Base-by-base conservation (phyloP, 2,329 filamentous ascomycete genomes). In the Microsporum ferrugineum region DNA sequence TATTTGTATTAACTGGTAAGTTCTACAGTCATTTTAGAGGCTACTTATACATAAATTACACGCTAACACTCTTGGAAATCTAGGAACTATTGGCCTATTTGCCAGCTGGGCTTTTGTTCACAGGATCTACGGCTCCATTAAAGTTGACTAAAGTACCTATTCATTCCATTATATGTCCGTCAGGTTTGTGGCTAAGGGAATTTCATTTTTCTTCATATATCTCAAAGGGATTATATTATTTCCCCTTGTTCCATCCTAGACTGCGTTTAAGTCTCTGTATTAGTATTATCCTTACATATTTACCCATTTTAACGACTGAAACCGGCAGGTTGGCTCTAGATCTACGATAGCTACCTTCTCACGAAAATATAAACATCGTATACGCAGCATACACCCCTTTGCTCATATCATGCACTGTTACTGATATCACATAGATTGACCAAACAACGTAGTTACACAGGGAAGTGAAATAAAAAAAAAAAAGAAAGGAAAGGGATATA, bases 71-170 rank as follows among this genome's bases (percentile, higher is more conserved):
- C 7, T 27, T 29, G 49, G 23, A 39, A 14, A 60, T 55, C 2
- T 65, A 96, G 94, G 92, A 36, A 88, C 92, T 0, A 97, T 99
- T 71, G 94, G 94, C 60, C 96, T 94, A 79, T 90, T 96, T 68
- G 85, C 94, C 6, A 95, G 90, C 72, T 97, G 91, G 89, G 83
- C 88, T 72, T 99, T 99, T 72, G 88, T 95, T 59, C 84, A 89
- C 67, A 92, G 88, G 73, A 99, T 99, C 64, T 99, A 99, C 74
- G 80, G 85, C 29, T 96, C 91, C n/a, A 95, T 99, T 78, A 99
- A 99, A 80, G 91, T 99, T 66, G 94, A 99, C 72, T 99, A 75
- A 76, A n/a, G n/a, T n/a, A 43, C 17, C 17, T 17, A 51, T 31
- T 27, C 10, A 51, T 3, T 12, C 17, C 45, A n/a, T 1, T 31